Evolutionary conservation across 2,329 filamentous ascomycete genomes (phyloP), one percentile per base, ranked within the genome.

Genomic region (Pyrenophora teres): DNA sequence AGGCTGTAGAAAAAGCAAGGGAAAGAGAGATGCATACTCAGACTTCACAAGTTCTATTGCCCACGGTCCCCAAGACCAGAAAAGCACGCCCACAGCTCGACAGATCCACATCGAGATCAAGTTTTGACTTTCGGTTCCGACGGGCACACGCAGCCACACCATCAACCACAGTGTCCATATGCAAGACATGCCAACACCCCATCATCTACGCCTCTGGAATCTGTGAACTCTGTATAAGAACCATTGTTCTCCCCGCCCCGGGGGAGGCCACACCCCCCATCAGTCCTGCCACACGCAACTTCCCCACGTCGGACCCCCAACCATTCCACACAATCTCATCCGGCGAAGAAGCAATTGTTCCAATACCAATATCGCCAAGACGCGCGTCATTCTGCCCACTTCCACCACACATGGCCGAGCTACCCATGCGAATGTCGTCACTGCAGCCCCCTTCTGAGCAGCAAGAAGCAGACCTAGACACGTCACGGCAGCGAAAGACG

Each of bases 161-260:
- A 16, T 54, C 63, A 4, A 63, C 58, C 4, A 63, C 60, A 21
- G 56, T 69, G 6, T 63, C 69, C 18, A 66, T 52, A 9, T 73
- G 70, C 54, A 71, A 69, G 43, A 57, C 57, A 8, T 73, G 70
- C 48, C 59, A 65, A 19, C 52, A 59, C 31, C 40, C 67, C 6
- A 69, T 71, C 15, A 62, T 52, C 1, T 68, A 68, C 8, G 35
- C 58, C 13, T 63, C 63, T 6, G 66, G 65, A 1, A 57, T 71
- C 19, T 73, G 70, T 38, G 63, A 70, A 46, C 54, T 50, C 12
- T 72, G 70, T 54, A 69, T 62, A 25, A 70, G 57, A 55, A 69
- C 54, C 19, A 65, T 70, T 21, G 45, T 68, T 15, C 51, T 69
- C 5, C 45, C 61, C 2, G 16, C 46, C 16, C 47, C 50, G 12